These are phyloP conservation scores for Amphirosellinia nigrospora DNA, from an alignment of 495 filamentous ascomycete genomes.

Conservation along the genomic window DNA sequence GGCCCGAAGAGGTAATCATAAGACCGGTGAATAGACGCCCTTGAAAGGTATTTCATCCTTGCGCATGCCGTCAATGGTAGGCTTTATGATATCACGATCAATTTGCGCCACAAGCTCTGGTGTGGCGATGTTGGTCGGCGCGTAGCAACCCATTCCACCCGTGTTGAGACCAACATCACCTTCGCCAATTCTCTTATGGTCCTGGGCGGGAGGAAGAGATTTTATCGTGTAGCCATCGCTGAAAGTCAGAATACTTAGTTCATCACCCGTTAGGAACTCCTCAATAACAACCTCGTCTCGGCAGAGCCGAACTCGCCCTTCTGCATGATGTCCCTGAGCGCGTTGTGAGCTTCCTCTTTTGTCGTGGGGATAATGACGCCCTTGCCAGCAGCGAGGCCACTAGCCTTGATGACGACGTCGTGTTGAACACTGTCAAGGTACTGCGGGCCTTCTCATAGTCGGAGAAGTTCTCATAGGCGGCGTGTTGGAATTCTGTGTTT, in stretches of 20 bases:
- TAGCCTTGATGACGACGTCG: conserved; percentile 87
- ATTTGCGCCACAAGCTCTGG: conserved; percentile 76
- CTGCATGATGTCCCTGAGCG: conserved; percentile 88
- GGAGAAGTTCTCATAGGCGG: conserved; percentile 85
- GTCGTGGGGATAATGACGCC: conserved; percentile 85
- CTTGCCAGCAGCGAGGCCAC: conserved; percentile 86
- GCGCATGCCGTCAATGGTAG: conserved; percentile 88
- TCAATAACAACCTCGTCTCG: conserved; percentile 93
- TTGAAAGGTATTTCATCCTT: conserved; percentile 79
- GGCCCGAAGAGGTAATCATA: conserved; percentile 92
- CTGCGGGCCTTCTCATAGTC: conserved; percentile 74
- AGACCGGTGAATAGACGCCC: conserved; percentile 94
- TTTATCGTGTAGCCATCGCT: conserved; percentile 85
- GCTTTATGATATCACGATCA: conserved; percentile 82
- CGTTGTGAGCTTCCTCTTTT: conserved; percentile 81
- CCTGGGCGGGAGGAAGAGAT: conserved; percentile 90
- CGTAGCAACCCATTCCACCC: conserved; percentile 98
- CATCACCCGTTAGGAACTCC: conserved; percentile 90
- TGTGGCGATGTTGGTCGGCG: conserved; percentile 83
- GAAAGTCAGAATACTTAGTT: conserved; percentile 90
- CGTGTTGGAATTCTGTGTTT: conserved; percentile 88
- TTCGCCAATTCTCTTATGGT: conserved; percentile 94
- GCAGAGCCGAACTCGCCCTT: conserved; percentile 85
- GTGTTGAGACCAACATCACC: conserved; percentile 93
- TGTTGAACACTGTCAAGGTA: conserved; percentile 79